Evolutionary conservation across 352 stramenopile genomes (phyloP), one percentile per base, ranked within the genome.

Genomic region (Pythium guiyangense): DNA sequence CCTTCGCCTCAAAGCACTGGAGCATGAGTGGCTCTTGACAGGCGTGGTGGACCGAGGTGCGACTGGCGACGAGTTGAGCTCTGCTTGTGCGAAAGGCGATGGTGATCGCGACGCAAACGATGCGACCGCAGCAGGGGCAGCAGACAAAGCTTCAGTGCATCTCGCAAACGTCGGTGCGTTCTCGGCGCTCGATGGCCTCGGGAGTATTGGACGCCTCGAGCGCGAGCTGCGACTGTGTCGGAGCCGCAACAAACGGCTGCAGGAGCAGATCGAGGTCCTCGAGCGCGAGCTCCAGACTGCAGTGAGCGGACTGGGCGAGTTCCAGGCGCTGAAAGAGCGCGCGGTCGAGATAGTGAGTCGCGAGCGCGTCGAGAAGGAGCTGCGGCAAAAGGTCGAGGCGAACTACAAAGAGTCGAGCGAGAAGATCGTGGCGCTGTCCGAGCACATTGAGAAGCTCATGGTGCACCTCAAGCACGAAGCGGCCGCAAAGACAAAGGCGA

Each of bases 391-490:
- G 60, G 71, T 76, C 20, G 79, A 97, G 26, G 46, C 58, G 29
- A 75, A 79, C 18, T 72, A 79, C 31, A 85, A 82, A 35, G 74
- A 89, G 34, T 62, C 80, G 4, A 77, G 75, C 6, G 86, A 96
- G 35, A 96, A 97, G 71, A 84, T 98, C 31, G 73, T 86, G 11
- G 89, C 80, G 48, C 67, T 98, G n/a, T 92, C 85, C 29, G 91
- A 98, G 57, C 95, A 98, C 63, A 97, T 98, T 25, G 94, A 98
- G 64, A 98, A 98, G 71, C 74, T 98, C 25, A 98, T 98, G 92
- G 73, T 98, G 9, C 95, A 98, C 62, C 60, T 98, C 11, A 98
- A 98, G 69, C 92, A 98, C 66, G 94, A 98, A 63, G 94, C 89
- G 10, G 91, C 91, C 4, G 79, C 84, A n/a, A 98, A 98, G 67